Evolutionary conservation across 73 alveolate genomes (phyloP), one percentile per base, ranked within the genome.

Genomic region (Blepharisma japonicum): DNA sequence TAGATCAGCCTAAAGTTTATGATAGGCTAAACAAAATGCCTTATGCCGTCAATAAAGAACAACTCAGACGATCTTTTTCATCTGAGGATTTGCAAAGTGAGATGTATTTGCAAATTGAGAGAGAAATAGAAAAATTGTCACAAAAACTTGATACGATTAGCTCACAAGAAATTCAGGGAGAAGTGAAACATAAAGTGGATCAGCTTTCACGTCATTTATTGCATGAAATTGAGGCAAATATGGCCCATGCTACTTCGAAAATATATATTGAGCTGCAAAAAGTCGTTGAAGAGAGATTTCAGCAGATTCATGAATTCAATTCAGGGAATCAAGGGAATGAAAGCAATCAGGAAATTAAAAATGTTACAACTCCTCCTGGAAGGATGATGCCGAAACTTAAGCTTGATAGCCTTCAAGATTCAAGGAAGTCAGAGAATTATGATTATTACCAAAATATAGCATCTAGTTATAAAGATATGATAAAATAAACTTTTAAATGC

Each of bases 221-320:
- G 74, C 74, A 61, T n/a, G 74, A 61, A 61, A 61, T 61, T n/a
- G 74, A 61, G 5, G 47, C 14, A 14, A 61, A 61, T 61, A 61
- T 61, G 18, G 23, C n/a, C 23, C 14, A 39, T 25, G 23, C 23
- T n/a, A 39, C 23, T 25, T 18, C 49, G 4, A 61, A 39, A 14
- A 8, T 61, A 18, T 61, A 61, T 61, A 14, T 61, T n/a, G 74
- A 61, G 5, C 23, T 61, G 47, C 74, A 61, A 25, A 39, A n/a
- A 14, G 74, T 61, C 5, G 74, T 61, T 5, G 74, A 61, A 25
- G 74, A 61, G 18, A 61, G 74, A 25, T 14, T 61, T 4, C 74
- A 61, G 23, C 47, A 61, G 23, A 61, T 61, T 32, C 42, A 32
- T 32, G 42, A 32, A 32, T 32, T 32, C 3, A 32, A 32, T 32